Base-by-base conservation (phyloP, 2,329 filamentous ascomycete genomes). In the Aspergillus pseudotamarii region DNA sequence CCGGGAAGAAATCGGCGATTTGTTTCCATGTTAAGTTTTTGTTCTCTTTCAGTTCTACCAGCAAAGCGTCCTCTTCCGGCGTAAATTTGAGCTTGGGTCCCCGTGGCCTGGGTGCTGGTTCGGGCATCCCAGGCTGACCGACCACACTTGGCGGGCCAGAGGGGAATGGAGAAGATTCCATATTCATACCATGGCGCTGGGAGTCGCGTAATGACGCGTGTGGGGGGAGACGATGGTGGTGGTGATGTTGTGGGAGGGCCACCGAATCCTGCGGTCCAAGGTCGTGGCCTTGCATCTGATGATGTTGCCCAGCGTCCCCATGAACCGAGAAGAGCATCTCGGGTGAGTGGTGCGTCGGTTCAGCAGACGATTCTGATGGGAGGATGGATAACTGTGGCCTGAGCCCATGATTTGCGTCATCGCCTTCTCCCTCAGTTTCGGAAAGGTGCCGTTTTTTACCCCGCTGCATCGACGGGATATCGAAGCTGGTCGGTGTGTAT, bases 11-110 rank as follows among this genome's bases (percentile, higher is more conserved):
- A 74, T 97, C 94, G 61, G 93, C 92, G 73, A 97, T 97, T 82
- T 97, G 94, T 80, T 96, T 97, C 94, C 94, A 97, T 5, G 94
- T 96, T 75, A 97, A 83, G 74, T 92, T 94, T 78, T 95, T 96
- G 73, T 95, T 94, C 79, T 97, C 94, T 78, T 97, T 97, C 66
- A 97, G 82, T 74, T 96, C 92, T 61, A 97, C 89, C 59, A 97
- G 84, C 55, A 96, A 82, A 69, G 91, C 89, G 77, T 97, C 94
- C 75, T 97, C 94, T 77, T 96, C 93, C 11, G 92, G 89, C 0
- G 93, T 97, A 75, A 97, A 97, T 79, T 97, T 97, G 70, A 96
- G 84, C 80, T 97, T 97, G 8, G 93, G 93, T 3, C 92, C 93
- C 64, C 91, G 88, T 11, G 94, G 94, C 70, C 91, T 84, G 58